A percentile compares a stretch with the other conserved stretches of the same genome.
These are phyloP conservation scores for Toxoplasma gondii DNA, from an alignment of 169 alveolate species.

Conservation along the genomic window DNA sequence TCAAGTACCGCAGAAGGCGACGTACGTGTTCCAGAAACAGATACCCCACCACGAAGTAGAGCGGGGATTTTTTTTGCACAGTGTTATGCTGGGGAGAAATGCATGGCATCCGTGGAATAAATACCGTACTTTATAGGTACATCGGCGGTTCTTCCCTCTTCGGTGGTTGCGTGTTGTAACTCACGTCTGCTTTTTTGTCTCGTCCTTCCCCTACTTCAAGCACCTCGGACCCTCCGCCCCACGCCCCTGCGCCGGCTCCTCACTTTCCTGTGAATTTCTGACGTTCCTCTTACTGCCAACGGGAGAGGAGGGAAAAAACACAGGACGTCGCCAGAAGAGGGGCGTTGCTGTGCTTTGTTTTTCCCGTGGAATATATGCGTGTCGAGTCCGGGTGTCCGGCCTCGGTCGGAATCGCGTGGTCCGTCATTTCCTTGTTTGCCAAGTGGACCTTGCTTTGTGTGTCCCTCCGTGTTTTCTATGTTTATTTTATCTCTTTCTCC, in stretches of 20 bases:
- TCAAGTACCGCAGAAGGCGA: slow-evolving; percentile 98
- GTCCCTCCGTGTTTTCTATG: too few species aligned
- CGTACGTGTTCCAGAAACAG: slow-evolving; percentile 72
- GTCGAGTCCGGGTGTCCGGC: too few species aligned
- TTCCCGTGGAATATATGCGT: too few species aligned
- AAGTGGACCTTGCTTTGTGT: too few species aligned
- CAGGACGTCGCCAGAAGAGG: too few species aligned
- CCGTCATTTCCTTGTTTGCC: too few species aligned
- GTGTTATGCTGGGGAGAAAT: neutral
- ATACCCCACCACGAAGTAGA: neutral
- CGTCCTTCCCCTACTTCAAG: neutral
- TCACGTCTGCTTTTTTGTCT: neutral
- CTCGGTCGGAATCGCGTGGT: too few species aligned
- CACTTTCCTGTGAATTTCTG: neutral
- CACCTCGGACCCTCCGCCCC: neutral
- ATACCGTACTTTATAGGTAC: neutral
- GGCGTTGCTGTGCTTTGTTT: too few species aligned
- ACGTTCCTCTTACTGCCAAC: too few species aligned
- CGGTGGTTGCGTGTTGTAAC: neutral
- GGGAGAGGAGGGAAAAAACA: too few species aligned
- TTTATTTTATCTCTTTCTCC: too few species aligned
- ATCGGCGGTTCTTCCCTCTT: neutral
- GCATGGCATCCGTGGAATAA: neutral
- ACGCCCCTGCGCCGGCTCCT: neutral
- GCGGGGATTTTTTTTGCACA: neutral